Conservation (phyloP, 345 rosid species). For the Sonneratia caseolaris region DNA sequence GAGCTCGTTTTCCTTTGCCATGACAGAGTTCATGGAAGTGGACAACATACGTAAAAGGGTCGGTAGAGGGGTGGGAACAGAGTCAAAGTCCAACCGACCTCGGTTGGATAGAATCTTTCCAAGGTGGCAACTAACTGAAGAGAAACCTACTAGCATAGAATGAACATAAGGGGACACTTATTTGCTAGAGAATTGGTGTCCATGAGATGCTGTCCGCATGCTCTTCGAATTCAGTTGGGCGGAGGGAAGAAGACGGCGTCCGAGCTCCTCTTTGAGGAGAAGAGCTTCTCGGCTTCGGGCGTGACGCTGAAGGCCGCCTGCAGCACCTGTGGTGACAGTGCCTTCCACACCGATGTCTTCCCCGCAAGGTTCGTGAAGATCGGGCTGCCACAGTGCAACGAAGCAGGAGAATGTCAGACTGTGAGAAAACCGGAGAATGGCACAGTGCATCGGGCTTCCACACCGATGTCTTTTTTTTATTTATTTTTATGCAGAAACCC, state of each 20-base stretch:
- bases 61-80: no score
- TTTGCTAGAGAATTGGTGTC: not conserved
- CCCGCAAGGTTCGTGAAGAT: slow-evolving; percentile 90
- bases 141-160: not conserved
- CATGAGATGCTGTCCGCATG: no score
- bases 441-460: no score
- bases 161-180: not conserved
- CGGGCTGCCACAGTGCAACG: slow-evolving; percentile 35
- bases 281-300: slow-evolving; percentile 43
- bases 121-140: not conserved
- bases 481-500: no score
- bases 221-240: slow-evolving; percentile 23
- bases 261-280: slow-evolving; percentile 56
- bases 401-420: not conserved
- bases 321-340: slow-evolving; percentile 69
- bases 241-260: slow-evolving; percentile 87
- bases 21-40: not conserved
- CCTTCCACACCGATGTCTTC: slow-evolving; percentile 67
- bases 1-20: not conserved
- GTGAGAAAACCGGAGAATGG: no score
- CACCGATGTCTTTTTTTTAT: no score
- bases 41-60: no score
- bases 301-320: slow-evolving; percentile 60
- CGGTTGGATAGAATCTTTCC: not conserved
- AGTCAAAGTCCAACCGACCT: no score